These are phyloP conservation scores for Cercospora canescens DNA, from an alignment of 2,329 filamentous ascomycete species.

Conservation along the genomic window DNA sequence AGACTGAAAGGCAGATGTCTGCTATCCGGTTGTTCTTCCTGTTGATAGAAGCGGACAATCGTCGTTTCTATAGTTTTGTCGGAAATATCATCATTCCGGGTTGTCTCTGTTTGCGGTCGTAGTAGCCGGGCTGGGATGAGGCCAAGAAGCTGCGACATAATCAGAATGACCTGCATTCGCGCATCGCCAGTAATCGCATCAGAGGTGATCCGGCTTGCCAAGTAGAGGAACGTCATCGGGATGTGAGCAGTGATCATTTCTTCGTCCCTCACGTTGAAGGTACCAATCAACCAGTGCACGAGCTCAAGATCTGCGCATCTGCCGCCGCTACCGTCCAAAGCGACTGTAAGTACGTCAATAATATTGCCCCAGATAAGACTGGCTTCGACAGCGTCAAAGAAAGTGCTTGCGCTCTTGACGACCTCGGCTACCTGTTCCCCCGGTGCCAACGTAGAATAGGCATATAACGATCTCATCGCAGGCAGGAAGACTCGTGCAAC, in stretches of 20 bases:
- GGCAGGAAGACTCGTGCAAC: conserved; percentile 87
- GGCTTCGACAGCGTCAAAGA: conserved; percentile 97
- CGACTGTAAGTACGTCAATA: conserved; percentile 22
- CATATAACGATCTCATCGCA: conserved; percentile 75
- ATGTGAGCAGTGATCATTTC: conserved; percentile 91
- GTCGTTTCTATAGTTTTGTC: conserved; percentile 3
- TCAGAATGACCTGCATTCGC: conserved; percentile 1
- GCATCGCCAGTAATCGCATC: neutral
- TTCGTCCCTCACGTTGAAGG: conserved; percentile 93
- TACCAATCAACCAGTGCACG: conserved; percentile 76
- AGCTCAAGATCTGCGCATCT: conserved; percentile 61
- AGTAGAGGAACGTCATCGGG: conserved; percentile 63
- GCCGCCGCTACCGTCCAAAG: conserved; percentile 8
- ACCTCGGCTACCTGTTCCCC: conserved; percentile 80
- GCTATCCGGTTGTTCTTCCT: conserved; percentile 3
- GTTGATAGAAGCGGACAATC: conserved; percentile 17
- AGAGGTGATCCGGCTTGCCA: conserved; percentile 21
- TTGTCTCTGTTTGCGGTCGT: neutral
- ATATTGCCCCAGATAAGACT: conserved; percentile 72
- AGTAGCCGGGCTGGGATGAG: conserved; percentile 20
- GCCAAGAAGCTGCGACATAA: conserved; percentile 17
- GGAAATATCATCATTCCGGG: neutral
- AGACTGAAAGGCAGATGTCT: neutral
- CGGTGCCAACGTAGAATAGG: conserved; percentile 67
- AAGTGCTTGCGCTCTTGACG: conserved; percentile 86